Percentiles rank a stretch among this genome's conserved stretches.
Conservation (phyloP, 2,329 filamentous ascomycete species). For the Pestalotiopsis sp. region DNA sequence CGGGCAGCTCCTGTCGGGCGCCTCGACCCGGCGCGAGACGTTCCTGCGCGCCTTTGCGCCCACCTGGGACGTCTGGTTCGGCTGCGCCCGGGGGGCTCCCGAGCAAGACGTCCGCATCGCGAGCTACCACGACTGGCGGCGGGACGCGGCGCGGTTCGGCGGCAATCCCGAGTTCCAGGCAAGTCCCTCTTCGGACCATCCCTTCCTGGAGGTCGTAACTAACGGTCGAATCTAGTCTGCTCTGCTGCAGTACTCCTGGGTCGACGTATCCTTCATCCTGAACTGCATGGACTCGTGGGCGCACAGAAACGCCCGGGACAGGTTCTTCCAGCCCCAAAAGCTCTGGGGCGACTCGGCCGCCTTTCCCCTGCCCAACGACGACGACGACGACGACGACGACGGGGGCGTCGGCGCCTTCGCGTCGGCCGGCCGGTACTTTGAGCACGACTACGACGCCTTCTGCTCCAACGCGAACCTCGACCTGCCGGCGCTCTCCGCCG, state of each 20-base stretch:
- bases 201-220: no score
- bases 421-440: slow-evolving; percentile 24
- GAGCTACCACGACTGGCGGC: slow-evolving; percentile 34
- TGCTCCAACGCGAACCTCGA: slow-evolving; percentile 13
- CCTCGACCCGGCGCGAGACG: slow-evolving; percentile 34
- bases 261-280: slow-evolving; percentile 46
- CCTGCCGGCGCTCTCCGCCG: slow-evolving; percentile 23
- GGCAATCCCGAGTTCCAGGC: slow-evolving; percentile 50
- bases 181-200: no score
- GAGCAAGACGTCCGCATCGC: background rate
- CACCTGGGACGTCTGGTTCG: slow-evolving; percentile 42
- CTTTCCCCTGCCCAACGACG: slow-evolving; percentile 13
- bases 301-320: slow-evolving; percentile 36
- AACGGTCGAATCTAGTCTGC: slow-evolving; percentile 30
- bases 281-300: slow-evolving; percentile 52
- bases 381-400: slow-evolving; percentile 20
- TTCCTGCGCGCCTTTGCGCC: slow-evolving; percentile 39
- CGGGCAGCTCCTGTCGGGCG: slow-evolving; percentile 47
- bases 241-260: slow-evolving; percentile 47
- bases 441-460: slow-evolving; percentile 28
- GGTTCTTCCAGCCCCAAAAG: slow-evolving; percentile 35
- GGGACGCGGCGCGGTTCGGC: slow-evolving; percentile 22
- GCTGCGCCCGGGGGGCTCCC: slow-evolving; percentile 21
- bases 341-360: slow-evolving; percentile 26
- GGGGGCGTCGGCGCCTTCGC: slow-evolving; percentile 22